These are phyloP conservation scores for Salix arbutifolia DNA, from an alignment of 345 rosid species.

Conservation along the genomic window DNA sequence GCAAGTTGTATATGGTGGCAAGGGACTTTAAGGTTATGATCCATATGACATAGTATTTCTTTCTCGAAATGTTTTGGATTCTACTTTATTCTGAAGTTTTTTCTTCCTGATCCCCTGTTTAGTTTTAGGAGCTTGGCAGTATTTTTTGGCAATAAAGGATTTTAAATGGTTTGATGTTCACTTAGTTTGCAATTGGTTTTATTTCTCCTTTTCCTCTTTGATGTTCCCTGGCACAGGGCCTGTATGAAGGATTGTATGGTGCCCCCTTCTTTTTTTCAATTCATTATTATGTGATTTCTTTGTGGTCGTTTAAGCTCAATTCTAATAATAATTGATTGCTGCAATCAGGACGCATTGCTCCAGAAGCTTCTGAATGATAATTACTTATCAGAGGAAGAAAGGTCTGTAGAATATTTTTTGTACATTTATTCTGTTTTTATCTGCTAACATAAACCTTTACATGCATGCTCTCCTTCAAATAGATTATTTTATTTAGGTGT, in stretches of 20 bases:
- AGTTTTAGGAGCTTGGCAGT: neutral
- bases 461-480: neutral
- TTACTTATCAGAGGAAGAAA: slow-evolving; percentile 63
- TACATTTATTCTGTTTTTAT: neutral
- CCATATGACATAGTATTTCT: neutral
- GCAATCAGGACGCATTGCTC: slow-evolving; percentile 72
- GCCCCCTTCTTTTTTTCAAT: neutral
- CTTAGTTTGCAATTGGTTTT: neutral
- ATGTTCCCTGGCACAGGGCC: neutral
- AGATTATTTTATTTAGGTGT: neutral
- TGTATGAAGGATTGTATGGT: too few relatives aligned
- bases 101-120: neutral
- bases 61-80: neutral
- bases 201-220: neutral
- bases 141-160: neutral
- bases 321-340: slow-evolving; percentile 13
- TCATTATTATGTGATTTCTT: neutral
- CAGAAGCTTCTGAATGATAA: slow-evolving; percentile 65
- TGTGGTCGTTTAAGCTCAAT: slow-evolving; percentile 2
- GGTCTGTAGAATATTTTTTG: slow-evolving; percentile 36
- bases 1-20: neutral
- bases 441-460: neutral
- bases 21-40: neutral
- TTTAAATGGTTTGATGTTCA: neutral
- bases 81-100: neutral